Conservation (phyloP, 2,329 filamentous ascomycete species). For the Penicillium aurantiogriseum region DNA sequence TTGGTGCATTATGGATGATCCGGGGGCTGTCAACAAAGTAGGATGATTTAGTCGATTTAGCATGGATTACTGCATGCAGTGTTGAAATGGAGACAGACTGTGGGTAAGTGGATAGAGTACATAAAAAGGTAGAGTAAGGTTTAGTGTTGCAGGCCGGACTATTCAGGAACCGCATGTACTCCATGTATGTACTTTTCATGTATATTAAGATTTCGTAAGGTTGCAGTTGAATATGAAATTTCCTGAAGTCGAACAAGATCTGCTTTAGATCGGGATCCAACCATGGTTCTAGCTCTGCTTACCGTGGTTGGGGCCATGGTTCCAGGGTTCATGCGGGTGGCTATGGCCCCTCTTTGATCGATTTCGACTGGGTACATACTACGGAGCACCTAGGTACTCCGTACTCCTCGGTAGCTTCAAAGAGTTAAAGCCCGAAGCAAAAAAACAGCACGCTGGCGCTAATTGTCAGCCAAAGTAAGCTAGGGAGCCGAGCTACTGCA, state of each 20-base stretch:
- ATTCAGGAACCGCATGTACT: background rate
- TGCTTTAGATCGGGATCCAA: background rate
- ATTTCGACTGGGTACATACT: background rate
- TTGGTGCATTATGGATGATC: background rate
- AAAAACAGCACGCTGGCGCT: background rate
- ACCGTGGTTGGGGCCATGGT: background rate
- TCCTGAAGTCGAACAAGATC: background rate
- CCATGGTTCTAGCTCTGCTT: background rate
- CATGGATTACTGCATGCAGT: background rate
- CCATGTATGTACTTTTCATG: background rate
- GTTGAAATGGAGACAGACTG: background rate
- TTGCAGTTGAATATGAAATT: background rate
- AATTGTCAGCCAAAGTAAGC: slow-evolving; percentile 2
- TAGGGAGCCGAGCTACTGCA: slow-evolving; percentile 5
- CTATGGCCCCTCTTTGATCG: background rate
- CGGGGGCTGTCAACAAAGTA: background rate
- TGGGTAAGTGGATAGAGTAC: slow-evolving; percentile 1
- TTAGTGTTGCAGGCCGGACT: slow-evolving; percentile 1
- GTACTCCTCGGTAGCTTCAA: background rate
- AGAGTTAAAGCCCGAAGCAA: background rate
- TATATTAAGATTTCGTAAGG: background rate
- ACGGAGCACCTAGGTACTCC: background rate
- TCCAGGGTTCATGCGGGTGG: background rate
- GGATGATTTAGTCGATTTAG: background rate
- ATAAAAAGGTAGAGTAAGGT: slow-evolving; percentile 1